Evolutionary conservation across 257 asterid genomes (phyloP).

Genomic region (Forsythia viridissima): DNA sequence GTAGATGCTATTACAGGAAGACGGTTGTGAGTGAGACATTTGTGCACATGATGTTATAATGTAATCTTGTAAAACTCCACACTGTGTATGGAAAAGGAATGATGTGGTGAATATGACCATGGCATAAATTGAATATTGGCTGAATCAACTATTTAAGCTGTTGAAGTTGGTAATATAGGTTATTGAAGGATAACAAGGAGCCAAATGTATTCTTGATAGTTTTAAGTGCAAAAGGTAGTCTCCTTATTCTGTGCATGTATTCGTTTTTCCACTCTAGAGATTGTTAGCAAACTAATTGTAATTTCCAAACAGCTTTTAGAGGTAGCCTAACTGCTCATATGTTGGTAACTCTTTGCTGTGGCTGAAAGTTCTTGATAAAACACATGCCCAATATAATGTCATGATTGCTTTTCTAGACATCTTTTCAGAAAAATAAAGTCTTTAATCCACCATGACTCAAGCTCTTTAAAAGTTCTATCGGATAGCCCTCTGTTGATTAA

Average conservation of each 20-base stretch:
- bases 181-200: not conserved
- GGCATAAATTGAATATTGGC: not conserved
- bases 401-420: not conserved
- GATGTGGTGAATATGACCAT: not conserved
- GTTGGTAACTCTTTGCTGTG: not conserved
- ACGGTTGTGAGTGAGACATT: not conserved
- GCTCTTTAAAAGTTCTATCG: not conserved
- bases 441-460: not conserved
- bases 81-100: not conserved
- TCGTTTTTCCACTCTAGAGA: not conserved
- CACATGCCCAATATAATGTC: not conserved
- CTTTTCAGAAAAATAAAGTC: not conserved
- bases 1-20: not conserved
- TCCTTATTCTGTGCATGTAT: not conserved
- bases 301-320: not conserved
- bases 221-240: not conserved
- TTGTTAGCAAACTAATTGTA: not conserved
- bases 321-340: not conserved
- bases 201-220: not conserved
- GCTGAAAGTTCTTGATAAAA: not conserved
- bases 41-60: not conserved
- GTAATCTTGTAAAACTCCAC: not conserved
- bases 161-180: not conserved
- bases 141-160: not conserved
- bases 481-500: not conserved